Evolutionary conservation across 2,329 filamentous ascomycete genomes (phyloP), one percentile per base, ranked within the genome.

Genomic region (Penicillium capsulatum): DNA sequence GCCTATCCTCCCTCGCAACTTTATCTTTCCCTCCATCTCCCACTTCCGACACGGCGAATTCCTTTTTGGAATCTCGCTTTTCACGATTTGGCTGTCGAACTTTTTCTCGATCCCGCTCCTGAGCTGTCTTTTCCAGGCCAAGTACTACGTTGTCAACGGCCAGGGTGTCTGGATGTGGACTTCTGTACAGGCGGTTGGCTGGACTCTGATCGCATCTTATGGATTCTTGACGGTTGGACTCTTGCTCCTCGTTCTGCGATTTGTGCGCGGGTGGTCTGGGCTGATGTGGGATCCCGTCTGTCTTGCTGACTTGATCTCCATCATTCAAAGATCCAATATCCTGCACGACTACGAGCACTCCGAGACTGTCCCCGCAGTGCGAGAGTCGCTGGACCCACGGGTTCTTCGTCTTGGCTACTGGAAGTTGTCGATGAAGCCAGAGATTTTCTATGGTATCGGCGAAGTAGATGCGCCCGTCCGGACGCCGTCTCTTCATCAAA

Each of bases 241-340:
- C 2, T 38, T 78, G 8, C 63, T 79, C 1, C 60, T 90, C 7
- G 67, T 83, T 47, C 48, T 79, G n/a, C 83, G 79, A 47, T 86
- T 90, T 67, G 68, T 75, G 38, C 66, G 72, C 15, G 73, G 76
- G 19, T 75, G 73, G 53, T 94, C 88, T 0, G 89, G 89, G 0
- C 70, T 95, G 46, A 76, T 84, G 57, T 96, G 90, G 90, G 88
- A 95, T 58, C 77, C 88, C 2, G 75, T 83, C 31, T 91, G 83
- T 16, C 70, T 96, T 6, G 90, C 86, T 3, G 89, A 96, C 59
- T 69, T 94, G 26, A 75, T 92, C 30, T 79, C 83, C 1, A 72
- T 96, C 8, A 74, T 94, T 17, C 83, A 87, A 48, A 79, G 84
- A 44, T 90, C 86, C 48, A 95, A 94, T 63, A 80, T 83, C 13